These are phyloP conservation scores for Pyronema domesticum DNA, from an alignment of 495 filamentous ascomycete genomes.

Conservation along the genomic window DNA sequence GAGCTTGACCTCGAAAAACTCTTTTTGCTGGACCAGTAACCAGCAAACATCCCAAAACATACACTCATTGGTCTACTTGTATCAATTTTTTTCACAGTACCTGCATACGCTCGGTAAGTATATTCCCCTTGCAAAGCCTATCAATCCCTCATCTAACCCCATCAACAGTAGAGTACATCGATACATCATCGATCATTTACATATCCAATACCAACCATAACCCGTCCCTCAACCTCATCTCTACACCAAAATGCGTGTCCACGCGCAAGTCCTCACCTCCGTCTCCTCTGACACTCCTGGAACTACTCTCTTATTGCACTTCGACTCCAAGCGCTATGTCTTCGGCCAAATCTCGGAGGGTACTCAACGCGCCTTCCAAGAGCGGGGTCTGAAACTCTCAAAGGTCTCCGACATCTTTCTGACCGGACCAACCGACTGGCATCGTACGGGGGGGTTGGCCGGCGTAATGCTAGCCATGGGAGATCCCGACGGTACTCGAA, in stretches of 20 bases:
- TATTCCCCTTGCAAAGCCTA: too few relatives aligned
- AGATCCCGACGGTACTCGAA: constrained; percentile 29
- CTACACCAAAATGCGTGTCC: constrained; percentile 41
- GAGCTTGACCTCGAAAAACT: too few relatives aligned
- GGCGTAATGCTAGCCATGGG: constrained; percentile 70
- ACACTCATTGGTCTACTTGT: too few relatives aligned
- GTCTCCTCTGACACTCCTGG: constrained; percentile 82
- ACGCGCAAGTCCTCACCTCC: constrained; percentile 53
- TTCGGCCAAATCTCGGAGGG: constrained; percentile 75
- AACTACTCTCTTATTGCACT: constrained; percentile 54
- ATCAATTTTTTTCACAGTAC: too few relatives aligned
- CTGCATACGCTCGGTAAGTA: too few relatives aligned
- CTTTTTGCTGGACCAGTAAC: too few relatives aligned
- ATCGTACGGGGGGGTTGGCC: constrained; percentile 57
- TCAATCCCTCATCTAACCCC: too few relatives aligned
- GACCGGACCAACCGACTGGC: constrained; percentile 58
- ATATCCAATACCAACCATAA: too few relatives aligned
- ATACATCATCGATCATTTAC: too few relatives aligned
- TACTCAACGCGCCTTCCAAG: constrained; percentile 52
- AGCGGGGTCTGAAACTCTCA: constrained; percentile 41
- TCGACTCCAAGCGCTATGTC: constrained; percentile 63
- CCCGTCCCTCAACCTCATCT: too few relatives aligned
- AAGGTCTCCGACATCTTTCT: constrained; percentile 62
- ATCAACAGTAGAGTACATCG: too few relatives aligned
- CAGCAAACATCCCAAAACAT: too few relatives aligned